phyloP scores from a whole-genome alignment of 768 basidiomycete genomes.

The Lentinula boryana region DNA sequence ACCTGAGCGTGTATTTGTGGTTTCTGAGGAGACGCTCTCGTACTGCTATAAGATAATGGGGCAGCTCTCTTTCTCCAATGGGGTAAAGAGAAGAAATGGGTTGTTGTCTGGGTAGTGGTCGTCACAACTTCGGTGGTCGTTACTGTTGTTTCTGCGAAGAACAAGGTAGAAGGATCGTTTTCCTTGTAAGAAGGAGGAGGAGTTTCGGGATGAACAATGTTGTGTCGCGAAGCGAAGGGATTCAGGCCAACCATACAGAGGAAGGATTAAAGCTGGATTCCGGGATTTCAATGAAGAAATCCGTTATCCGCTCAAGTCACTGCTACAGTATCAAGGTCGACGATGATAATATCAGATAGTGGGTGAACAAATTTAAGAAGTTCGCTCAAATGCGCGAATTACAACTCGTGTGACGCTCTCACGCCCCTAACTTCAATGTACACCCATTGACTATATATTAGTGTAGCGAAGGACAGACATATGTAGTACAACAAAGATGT shows the following conservation, averaged over 20 bases:
- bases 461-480: not conserved
- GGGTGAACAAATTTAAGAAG: not conserved
- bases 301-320: not conserved
- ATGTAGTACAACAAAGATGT: slow-evolving; percentile 1
- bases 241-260: slow-evolving; percentile 22
- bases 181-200: slow-evolving; percentile 30
- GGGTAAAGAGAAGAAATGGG: slow-evolving; percentile 64
- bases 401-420: not conserved
- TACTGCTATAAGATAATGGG: slow-evolving; percentile 22
- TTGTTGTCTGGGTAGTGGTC: slow-evolving; percentile 41
- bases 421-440: not conserved
- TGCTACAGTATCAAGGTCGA: not conserved
- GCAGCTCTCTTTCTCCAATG: slow-evolving; percentile 54
- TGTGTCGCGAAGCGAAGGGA: slow-evolving; percentile 8
- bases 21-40: slow-evolving; percentile 22
- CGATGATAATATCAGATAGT: not conserved
- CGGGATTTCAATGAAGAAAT: slow-evolving; percentile 6
- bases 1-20: slow-evolving; percentile 18
- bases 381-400: not conserved
- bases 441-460: not conserved
- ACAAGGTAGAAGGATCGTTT: slow-evolving; percentile 21
- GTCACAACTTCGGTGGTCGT: slow-evolving; percentile 42
- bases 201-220: slow-evolving; percentile 9
- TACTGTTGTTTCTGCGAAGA: slow-evolving; percentile 41
- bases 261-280: not conserved